A percentile compares a stretch with the other conserved stretches of the same genome.
Evolutionary conservation across 306 rosid species (phyloP).

Genomic region (Quillaja saponaria): DNA sequence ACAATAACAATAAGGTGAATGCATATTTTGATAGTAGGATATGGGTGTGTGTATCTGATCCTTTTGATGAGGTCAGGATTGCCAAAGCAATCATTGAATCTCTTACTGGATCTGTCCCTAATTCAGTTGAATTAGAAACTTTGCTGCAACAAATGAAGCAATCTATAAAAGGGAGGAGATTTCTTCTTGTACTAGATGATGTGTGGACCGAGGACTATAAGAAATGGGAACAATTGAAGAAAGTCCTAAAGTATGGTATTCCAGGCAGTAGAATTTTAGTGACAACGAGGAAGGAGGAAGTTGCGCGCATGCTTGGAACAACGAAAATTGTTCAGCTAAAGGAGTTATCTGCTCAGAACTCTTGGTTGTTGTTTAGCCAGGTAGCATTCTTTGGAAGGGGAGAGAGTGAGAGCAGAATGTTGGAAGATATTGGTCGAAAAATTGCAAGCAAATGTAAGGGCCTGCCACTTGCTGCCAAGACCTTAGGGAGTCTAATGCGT

Average conservation of each 20-base stretch:
- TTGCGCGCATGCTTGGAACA: too few species aligned
- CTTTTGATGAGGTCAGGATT: background rate
- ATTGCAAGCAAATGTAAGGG: slow-evolving; percentile 20
- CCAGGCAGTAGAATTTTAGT: slow-evolving; percentile 19
- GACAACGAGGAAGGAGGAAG: slow-evolving; percentile 1
- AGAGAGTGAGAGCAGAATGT: too few species aligned
- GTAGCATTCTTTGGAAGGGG: background rate
- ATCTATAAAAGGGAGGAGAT: background rate
- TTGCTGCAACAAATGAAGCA: too few species aligned
- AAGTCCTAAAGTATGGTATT: background rate
- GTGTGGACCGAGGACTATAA: slow-evolving; percentile 25
- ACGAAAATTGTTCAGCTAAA: too few species aligned
- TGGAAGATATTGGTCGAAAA: slow-evolving; percentile 18
- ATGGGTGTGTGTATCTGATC: background rate
- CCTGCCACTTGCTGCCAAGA: slow-evolving; percentile 21
- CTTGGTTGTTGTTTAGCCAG: slow-evolving; percentile 10
- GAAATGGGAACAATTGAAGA: slow-evolving; percentile 5
- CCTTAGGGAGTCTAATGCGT: slow-evolving; percentile 18
- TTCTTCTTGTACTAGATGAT: slow-evolving; percentile 26
- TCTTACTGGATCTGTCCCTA: slow-evolving; percentile 3
- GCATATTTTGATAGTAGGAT: background rate
- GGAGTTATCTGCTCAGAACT: background rate
- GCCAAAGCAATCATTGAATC: background rate
- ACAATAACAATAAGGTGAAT: slow-evolving; percentile 3
- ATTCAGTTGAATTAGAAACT: slow-evolving; percentile 9